phyloP scores from a whole-genome alignment of 2,329 filamentous ascomycete genomes.

The Penicillium sp. region DNA sequence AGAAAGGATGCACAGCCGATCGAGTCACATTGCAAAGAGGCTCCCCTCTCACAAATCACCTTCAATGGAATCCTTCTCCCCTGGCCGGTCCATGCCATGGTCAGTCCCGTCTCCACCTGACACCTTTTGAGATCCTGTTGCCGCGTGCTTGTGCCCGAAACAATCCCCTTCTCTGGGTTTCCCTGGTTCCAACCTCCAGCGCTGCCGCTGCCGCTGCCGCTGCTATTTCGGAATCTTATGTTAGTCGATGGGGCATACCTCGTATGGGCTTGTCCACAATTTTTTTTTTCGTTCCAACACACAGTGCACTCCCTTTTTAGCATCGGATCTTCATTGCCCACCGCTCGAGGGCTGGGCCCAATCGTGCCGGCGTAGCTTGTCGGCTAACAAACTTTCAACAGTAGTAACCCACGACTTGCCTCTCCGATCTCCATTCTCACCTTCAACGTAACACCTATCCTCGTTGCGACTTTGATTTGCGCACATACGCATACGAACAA shows the following conservation, averaged over 20 bases:
- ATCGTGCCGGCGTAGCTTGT: slow-evolving; percentile 3
- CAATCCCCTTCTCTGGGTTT: neutral
- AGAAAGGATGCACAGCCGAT: slow-evolving; percentile 21
- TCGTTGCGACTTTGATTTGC: neutral
- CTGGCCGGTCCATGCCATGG: slow-evolving; percentile 8
- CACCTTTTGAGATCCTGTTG: slow-evolving; percentile 13
- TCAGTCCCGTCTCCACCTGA: slow-evolving; percentile 24
- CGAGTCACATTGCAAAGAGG: slow-evolving; percentile 21
- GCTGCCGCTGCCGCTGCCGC: neutral
- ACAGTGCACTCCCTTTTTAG: neutral
- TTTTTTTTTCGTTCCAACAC: slow-evolving; percentile 6
- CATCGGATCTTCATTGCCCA: slow-evolving; percentile 4
- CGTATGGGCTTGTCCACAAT: slow-evolving; percentile 16
- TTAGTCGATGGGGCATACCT: slow-evolving; percentile 11
- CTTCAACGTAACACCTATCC: neutral
- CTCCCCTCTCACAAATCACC: slow-evolving; percentile 12
- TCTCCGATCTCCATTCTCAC: neutral
- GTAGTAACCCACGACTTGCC: neutral
- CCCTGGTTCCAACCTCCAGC: neutral
- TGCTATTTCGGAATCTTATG: slow-evolving; percentile 15
- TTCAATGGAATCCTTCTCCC: slow-evolving; percentile 13
- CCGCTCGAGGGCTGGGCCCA: slow-evolving; percentile 16
- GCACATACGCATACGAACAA: neutral
- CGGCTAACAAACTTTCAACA: slow-evolving; percentile 7
- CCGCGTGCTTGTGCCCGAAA: slow-evolving; percentile 11